Conservation (phyloP, 2,329 filamentous ascomycete genomes). For the Cladosporium sp. region DNA sequence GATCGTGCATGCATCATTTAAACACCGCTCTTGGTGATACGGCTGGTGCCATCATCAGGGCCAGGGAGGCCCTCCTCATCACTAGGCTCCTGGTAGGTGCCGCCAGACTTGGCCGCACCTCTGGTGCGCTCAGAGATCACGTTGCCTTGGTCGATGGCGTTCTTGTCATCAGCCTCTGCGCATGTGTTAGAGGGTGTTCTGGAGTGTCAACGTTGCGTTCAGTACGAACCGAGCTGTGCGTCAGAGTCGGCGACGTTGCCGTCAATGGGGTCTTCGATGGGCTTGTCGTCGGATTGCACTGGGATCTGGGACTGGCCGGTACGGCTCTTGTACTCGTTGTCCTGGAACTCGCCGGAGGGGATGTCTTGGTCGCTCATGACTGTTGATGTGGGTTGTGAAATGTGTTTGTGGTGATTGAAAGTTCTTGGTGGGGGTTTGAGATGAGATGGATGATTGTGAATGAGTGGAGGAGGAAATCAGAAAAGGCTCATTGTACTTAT, state of each 20-base stretch:
- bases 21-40: constrained; percentile 3
- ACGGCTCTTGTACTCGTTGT: constrained; percentile 45
- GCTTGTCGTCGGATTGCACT: constrained; percentile 44
- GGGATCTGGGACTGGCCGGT: constrained; percentile 46
- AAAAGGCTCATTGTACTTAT: constrained; percentile 1
- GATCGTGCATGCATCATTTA: background rate
- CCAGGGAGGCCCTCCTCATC: constrained; percentile 43
- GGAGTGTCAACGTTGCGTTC: too few relatives aligned
- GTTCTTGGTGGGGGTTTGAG: background rate
- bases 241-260: constrained; percentile 43
- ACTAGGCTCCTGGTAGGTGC: constrained; percentile 47
- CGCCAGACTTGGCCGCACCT: constrained; percentile 41
- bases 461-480: background rate
- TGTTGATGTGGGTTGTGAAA: background rate
- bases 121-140: constrained; percentile 45
- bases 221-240: constrained; percentile 39
- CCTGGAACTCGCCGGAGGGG: constrained; percentile 32
- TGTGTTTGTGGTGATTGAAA: background rate
- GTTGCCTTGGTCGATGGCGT: constrained; percentile 46
- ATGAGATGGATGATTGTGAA: too few relatives aligned
- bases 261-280: constrained; percentile 43
- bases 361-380: constrained; percentile 19
- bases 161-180: constrained; percentile 43
- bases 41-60: constrained; percentile 22
- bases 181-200: background rate